phyloP scores from a whole-genome alignment of 768 basidiomycete genomes.

The Mycena latifolia region DNA sequence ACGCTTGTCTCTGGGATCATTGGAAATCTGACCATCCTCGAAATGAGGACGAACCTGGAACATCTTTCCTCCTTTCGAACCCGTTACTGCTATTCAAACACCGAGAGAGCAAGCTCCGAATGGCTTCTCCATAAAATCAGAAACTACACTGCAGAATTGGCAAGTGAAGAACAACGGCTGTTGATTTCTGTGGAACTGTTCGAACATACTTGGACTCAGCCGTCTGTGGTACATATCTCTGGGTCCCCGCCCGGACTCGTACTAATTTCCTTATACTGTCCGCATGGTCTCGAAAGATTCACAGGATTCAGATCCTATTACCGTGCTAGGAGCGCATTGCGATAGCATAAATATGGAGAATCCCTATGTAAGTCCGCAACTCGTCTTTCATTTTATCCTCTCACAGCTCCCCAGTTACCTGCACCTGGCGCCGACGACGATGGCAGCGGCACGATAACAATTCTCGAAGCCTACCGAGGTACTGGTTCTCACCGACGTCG shows the following conservation, averaged over 20 bases:
- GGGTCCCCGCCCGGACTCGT: too few species aligned
- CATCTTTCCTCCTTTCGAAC: constrained; percentile 64
- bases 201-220: constrained; percentile 27
- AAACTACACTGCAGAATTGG: constrained; percentile 25
- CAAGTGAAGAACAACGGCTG: constrained; percentile 17
- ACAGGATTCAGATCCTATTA: constrained; percentile 19
- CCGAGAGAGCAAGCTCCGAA: constrained; percentile 19
- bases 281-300: constrained; percentile 14
- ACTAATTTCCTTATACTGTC: constrained; percentile 7
- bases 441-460: constrained; percentile 47
- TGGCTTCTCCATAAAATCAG: constrained; percentile 30
- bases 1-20: constrained; percentile 25
- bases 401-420: constrained; percentile 1
- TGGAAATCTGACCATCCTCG: constrained; percentile 40
- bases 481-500: too few species aligned
- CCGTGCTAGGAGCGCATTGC: constrained; percentile 42
- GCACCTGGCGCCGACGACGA: constrained; percentile 55
- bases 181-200: constrained; percentile 26
- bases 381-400: too few species aligned
- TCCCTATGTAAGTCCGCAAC: constrained; percentile 8
- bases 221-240: constrained; percentile 23
- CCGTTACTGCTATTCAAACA: constrained; percentile 53
- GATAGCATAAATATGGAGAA: constrained; percentile 42
- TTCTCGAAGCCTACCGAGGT: constrained; percentile 46
- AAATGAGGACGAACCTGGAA: constrained; percentile 57